Conservation (phyloP, 1,139 yeast species). For the Sugiyamaella castrensis region DNA sequence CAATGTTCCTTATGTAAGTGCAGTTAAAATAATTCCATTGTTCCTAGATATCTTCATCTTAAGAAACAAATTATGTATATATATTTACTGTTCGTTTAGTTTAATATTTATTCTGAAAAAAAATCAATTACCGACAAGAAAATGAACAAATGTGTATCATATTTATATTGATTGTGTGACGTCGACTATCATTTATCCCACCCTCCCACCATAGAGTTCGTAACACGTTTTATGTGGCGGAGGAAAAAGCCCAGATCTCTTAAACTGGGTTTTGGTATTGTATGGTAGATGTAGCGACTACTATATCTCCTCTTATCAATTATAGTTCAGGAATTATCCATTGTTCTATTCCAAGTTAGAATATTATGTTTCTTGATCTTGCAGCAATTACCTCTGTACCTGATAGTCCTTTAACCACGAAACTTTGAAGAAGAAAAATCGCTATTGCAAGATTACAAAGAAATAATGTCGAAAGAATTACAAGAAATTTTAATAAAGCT, state of each 20-base stretch:
- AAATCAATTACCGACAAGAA: no score
- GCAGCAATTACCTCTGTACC: background rate
- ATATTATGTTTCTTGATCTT: conserved; percentile 16
- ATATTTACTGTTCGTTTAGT: background rate
- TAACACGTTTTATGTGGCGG: no score
- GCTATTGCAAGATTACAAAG: conserved; percentile 12
- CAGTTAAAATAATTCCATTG: no score
- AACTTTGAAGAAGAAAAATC: conserved; percentile 21
- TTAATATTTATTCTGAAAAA: no score
- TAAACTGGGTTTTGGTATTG: conserved; percentile 14
- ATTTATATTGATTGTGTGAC: no score
- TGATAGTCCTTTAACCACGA: conserved; percentile 3
- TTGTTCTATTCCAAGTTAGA: conserved; percentile 17
- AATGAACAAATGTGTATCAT: no score
- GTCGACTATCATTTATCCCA: no score
- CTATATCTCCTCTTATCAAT: conserved; percentile 12
- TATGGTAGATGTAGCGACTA: conserved; percentile 7
- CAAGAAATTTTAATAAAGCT: conserved; percentile 45
- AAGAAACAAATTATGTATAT: background rate
- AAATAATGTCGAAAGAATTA: conserved; percentile 35
- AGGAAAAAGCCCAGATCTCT: no score
- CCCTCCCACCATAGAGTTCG: no score
- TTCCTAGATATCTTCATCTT: background rate
- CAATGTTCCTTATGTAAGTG: background rate
- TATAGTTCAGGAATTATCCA: conserved; percentile 13